Conservation (phyloP, 2,329 filamentous ascomycete species). For the Plenodomus tracheiphilus region DNA sequence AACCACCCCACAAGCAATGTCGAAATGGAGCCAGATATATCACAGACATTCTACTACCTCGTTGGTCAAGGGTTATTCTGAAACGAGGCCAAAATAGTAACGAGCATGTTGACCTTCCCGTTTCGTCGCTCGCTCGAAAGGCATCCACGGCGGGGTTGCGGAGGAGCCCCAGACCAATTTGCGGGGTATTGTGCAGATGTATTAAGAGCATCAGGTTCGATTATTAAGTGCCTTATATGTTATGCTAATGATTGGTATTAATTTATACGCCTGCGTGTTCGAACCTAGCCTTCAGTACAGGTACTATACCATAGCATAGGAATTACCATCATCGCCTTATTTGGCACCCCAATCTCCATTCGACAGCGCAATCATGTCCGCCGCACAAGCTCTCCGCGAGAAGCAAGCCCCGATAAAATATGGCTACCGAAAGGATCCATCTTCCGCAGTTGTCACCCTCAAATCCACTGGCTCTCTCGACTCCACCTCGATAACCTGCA, state of each 20-base stretch:
- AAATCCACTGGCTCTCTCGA: constrained; percentile 51
- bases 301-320: neutral
- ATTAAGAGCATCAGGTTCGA: too few species aligned
- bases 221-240: neutral
- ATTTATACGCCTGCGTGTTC: neutral
- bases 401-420: constrained; percentile 56
- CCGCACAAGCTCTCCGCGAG: constrained; percentile 46
- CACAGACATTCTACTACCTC: too few species aligned
- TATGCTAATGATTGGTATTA: too few species aligned
- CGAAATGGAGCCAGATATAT: too few species aligned
- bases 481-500: constrained; percentile 53
- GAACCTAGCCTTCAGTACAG: neutral
- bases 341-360: neutral
- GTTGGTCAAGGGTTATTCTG: too few species aligned
- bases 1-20: too few species aligned
- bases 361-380: constrained; percentile 21
- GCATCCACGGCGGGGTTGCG: constrained; percentile 19
- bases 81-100: too few species aligned
- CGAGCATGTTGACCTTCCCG: constrained; percentile 7
- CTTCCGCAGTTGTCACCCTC: constrained; percentile 52
- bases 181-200: too few species aligned
- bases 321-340: too few species aligned
- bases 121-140: constrained; percentile 18
- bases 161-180: constrained; percentile 18
- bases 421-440: constrained; percentile 49